These are phyloP conservation scores for Blumeria hordei DNA, from an alignment of 2,329 filamentous ascomycete genomes.

Conservation along the genomic window DNA sequence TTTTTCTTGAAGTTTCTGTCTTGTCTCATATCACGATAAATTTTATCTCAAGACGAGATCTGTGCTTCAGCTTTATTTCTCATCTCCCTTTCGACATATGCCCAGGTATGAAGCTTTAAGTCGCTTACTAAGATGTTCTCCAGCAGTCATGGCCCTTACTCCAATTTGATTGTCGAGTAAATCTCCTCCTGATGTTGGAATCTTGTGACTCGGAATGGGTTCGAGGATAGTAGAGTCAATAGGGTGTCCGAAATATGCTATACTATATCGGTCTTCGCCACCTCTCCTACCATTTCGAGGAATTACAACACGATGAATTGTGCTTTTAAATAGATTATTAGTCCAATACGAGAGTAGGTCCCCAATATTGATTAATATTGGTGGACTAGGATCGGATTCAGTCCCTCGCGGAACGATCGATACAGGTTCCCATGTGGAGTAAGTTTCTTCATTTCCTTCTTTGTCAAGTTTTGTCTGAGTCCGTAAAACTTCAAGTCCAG, in stretches of 20 bases:
- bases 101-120: conserved; percentile 32
- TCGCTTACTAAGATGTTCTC: conserved; percentile 37
- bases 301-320: conserved; percentile 74
- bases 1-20: no score
- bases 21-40: no score
- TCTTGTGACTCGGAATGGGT: conserved; percentile 34
- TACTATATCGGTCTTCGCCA: conserved; percentile 32
- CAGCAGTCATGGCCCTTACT: conserved; percentile 33
- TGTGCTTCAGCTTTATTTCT: conserved; percentile 2
- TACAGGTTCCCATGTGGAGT: conserved; percentile 32
- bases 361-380: conserved; percentile 49
- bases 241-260: conserved; percentile 46
- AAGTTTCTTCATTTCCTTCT: conserved; percentile 16
- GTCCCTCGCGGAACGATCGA: conserved; percentile 39
- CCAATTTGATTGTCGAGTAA: conserved; percentile 15
- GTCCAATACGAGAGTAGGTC: conserved; percentile 72
- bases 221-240: conserved; percentile 26
- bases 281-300: conserved; percentile 22
- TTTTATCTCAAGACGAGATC: not conserved
- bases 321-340: conserved; percentile 62
- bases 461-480: conserved; percentile 17
- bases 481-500: conserved; percentile 62
- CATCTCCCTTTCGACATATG: conserved; percentile 17
- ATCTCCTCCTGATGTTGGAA: conserved; percentile 18
- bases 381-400: conserved; percentile 34